Base-by-base conservation (phyloP, 2,329 filamentous ascomycete genomes). In the Claviceps pazoutovae region DNA sequence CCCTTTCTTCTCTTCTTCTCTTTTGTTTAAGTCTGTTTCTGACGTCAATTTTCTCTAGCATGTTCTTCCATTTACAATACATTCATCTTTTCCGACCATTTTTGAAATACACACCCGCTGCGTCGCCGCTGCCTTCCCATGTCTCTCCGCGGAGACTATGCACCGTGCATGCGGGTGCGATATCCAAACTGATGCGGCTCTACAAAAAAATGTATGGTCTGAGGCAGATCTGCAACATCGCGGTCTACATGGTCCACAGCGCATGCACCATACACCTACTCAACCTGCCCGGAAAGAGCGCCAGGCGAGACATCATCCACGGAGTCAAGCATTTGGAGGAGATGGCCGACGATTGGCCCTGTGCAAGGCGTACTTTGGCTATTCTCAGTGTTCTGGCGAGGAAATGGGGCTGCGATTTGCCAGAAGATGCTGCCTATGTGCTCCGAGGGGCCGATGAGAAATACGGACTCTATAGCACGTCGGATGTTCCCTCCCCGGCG, bases 61-160 rank as follows among this genome's bases (percentile, higher is more conserved):
- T 97, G 90, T 95, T 97, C 68, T 95, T 91, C 66, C 90, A 97
- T 62, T 76, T 97, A 1, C 82, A 96, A 46, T 95, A 94, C 63
- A 95, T 97, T 54, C 90, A 97, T 62, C 81, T 97, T 4, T 97
- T 96, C 72, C 82, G 91, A 5, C 91, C 93, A 0, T 97, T 97
- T 63, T 76, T 97, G 49, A 95, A 93, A 66, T 97, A 96, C 63
- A 84, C 80, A 3, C 88, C 86, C 48, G 72, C 79, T 6, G 83
- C 82, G 1, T 95, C 90, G 1, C 91, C 89, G 1, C 75, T 96
- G 1, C 91, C 90, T 3, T 71, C 82, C 2, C 88, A 95, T 60
- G 86, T 96, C 17, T 96, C 90, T 7, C 91, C 93, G 0, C 82
- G 91, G 17, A 88, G 90, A 58, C 81, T 95, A 51, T 96, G 91